Evolutionary conservation across 768 basidiomycete species (phyloP).

Genomic region (Pleurotus giganteus): DNA sequence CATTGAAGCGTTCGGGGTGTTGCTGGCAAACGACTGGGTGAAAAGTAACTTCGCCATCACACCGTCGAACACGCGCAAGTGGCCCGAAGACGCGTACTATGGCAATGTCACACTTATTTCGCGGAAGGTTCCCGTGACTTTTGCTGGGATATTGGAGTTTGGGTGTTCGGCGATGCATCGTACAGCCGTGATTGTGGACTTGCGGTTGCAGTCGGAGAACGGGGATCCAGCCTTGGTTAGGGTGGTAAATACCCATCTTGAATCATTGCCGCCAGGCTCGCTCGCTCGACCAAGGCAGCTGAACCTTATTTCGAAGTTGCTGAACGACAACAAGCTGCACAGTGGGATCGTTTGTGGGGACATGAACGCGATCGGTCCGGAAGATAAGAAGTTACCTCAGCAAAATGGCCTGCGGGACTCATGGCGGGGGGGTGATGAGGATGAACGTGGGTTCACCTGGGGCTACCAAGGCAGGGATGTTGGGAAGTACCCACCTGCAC

Average conservation of each 20-base stretch:
- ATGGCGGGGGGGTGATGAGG: conserved; percentile 46
- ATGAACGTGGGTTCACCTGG: conserved; percentile 60
- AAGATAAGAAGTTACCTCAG: conserved; percentile 41
- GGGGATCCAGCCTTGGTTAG: conserved; percentile 43
- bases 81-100: conserved; percentile 49
- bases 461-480: conserved; percentile 54
- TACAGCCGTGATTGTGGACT: conserved; percentile 56
- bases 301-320: conserved; percentile 44
- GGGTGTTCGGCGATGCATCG: conserved; percentile 48
- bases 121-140: conserved; percentile 47
- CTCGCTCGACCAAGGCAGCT: conserved; percentile 49
- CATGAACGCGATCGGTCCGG: conserved; percentile 61
- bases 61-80: conserved; percentile 52
- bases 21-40: conserved; percentile 64
- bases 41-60: conserved; percentile 55
- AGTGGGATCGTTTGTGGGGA: conserved; percentile 70
- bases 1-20: conserved; percentile 35
- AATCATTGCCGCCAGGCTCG: conserved; percentile 52
- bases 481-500: conserved; percentile 42
- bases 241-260: conserved; percentile 73
- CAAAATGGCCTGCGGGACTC: conserved; percentile 56
- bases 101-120: conserved; percentile 75
- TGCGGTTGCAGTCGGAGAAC: conserved; percentile 40
- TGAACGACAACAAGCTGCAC: conserved; percentile 44
- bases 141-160: conserved; percentile 51